Conservation (phyloP, 2,329 filamentous ascomycete genomes). For the Aspergillus pseudonomiae region DNA sequence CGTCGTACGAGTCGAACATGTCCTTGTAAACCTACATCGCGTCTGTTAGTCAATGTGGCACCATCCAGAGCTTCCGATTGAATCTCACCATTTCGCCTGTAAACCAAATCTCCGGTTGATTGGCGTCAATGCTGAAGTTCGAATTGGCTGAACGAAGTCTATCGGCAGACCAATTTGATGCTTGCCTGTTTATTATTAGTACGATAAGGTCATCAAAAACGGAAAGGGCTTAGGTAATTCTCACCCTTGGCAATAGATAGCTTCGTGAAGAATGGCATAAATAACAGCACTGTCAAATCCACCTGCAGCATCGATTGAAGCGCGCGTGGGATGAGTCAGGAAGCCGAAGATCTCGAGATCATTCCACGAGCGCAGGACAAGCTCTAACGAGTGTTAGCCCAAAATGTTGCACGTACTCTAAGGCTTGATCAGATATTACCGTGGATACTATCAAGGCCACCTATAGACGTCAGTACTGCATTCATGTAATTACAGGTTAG, state of each 20-base stretch:
- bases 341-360: constrained; percentile 79
- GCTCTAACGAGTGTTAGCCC: constrained; percentile 42
- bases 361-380: constrained; percentile 69
- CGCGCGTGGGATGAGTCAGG: constrained; percentile 71
- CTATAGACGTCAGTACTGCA: constrained; percentile 31
- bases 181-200: constrained; percentile 44
- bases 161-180: constrained; percentile 75
- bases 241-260: constrained; percentile 77
- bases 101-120: constrained; percentile 68
- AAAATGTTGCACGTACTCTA: neutral
- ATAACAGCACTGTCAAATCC: constrained; percentile 77
- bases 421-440: constrained; percentile 37
- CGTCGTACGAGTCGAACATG: constrained; percentile 79
- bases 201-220: neutral
- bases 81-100: constrained; percentile 77
- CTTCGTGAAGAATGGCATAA: constrained; percentile 85
- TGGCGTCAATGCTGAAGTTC: constrained; percentile 50
- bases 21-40: constrained; percentile 69
- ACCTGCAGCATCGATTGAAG: constrained; percentile 67
- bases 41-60: neutral
- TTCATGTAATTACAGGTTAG: neutral
- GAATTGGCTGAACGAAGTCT: constrained; percentile 40
- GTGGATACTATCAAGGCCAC: constrained; percentile 75
- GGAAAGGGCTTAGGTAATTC: neutral
- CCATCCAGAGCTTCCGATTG: neutral